Conservation (phyloP, 495 filamentous ascomycete genomes). For the Apiosordaria backusii region DNA sequence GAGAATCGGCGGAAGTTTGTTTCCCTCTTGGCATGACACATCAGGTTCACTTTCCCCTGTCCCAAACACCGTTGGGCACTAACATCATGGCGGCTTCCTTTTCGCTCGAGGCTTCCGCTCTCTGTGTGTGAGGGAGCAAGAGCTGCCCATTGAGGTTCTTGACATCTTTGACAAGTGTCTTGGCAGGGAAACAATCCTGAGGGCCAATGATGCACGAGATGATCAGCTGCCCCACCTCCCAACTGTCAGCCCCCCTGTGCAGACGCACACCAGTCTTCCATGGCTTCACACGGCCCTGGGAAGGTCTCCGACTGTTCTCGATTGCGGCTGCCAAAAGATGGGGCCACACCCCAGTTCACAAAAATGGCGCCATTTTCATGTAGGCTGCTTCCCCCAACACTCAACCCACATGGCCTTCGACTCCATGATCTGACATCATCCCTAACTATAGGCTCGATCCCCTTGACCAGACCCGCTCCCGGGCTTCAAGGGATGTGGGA, state of each 20-base stretch:
- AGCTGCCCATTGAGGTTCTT: slow-evolving; percentile 2
- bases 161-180: neutral
- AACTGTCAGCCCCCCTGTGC: neutral
- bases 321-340: neutral
- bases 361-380: slow-evolving; percentile 15
- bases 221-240: neutral
- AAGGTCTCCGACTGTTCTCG: slow-evolving; percentile 2
- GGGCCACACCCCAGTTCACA: neutral
- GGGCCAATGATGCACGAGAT: neutral
- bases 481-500: neutral
- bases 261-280: neutral
- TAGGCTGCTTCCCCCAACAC: slow-evolving; percentile 1
- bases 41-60: neutral
- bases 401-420: neutral
- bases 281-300: neutral
- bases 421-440: slow-evolving; percentile 15
- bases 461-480: neutral
- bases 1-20: neutral
- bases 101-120: neutral
- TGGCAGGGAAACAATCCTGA: neutral
- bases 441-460: neutral
- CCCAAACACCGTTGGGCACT: too few relatives aligned
- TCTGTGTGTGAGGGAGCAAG: neutral
- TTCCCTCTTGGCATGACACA: neutral
- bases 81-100: neutral